These are phyloP conservation scores for Trichoderma semiorbis DNA, from an alignment of 2,329 filamentous ascomycete genomes.

Conservation along the genomic window DNA sequence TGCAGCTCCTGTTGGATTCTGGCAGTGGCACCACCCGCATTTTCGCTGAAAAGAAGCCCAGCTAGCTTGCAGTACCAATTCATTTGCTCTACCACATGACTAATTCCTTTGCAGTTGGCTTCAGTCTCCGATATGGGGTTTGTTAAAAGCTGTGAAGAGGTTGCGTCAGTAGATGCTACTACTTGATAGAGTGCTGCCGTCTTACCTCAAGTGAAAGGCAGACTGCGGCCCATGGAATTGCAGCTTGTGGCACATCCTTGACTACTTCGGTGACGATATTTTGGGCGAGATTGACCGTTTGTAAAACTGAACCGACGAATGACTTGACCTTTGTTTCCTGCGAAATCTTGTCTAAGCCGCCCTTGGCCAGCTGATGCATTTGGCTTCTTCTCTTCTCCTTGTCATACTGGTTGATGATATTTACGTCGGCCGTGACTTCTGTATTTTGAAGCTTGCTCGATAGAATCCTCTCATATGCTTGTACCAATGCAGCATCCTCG, in stretches of 20 bases:
- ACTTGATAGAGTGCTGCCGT: neutral
- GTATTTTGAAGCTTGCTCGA: neutral
- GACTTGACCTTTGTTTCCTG: neutral
- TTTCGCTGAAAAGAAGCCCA: conserved; percentile 16
- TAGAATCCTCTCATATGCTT: neutral
- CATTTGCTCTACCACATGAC: neutral
- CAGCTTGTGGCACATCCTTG: conserved; percentile 31
- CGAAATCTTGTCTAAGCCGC: neutral
- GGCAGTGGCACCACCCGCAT: neutral
- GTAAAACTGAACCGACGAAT: neutral
- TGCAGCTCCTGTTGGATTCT: neutral
- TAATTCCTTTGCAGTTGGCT: neutral
- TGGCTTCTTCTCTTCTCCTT: neutral
- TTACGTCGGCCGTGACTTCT: neutral
- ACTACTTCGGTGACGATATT: conserved; percentile 18
- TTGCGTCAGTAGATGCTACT: neutral
- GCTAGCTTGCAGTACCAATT: neutral
- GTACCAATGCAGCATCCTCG: neutral
- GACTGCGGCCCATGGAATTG: conserved; percentile 36
- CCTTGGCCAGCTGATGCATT: neutral
- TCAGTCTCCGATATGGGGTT: conserved; percentile 6
- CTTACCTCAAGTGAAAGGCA: conserved; percentile 34
- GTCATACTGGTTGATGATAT: neutral
- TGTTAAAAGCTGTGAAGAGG: neutral
- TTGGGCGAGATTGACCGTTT: neutral